These are phyloP conservation scores for Xylaria hypoxylon DNA, from an alignment of 2,329 filamentous ascomycete genomes.

Conservation along the genomic window DNA sequence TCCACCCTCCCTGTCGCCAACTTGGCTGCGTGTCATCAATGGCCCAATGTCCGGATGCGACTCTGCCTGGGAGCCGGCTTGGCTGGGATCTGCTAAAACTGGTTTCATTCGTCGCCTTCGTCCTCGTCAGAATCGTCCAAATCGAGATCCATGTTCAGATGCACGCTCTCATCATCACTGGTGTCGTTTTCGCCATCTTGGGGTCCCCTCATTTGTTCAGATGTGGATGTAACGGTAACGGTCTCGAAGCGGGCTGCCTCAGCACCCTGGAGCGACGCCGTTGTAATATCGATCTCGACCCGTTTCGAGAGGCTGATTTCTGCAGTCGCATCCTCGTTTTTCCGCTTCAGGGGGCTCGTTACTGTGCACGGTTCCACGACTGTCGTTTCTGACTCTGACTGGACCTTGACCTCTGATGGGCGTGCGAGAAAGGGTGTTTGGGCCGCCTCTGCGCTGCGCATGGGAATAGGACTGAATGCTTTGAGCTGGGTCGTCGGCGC, in stretches of 20 bases:
- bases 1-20: constrained; percentile 8
- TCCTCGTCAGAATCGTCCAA: constrained; percentile 54
- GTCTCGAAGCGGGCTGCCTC: constrained; percentile 16
- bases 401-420: constrained; percentile 42
- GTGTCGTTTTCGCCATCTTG: constrained; percentile 58
- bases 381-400: constrained; percentile 35
- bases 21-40: constrained; percentile 2
- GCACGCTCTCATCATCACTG: constrained; percentile 65
- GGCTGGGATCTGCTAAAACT: not conserved
- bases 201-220: not conserved
- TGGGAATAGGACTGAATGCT: constrained; percentile 25
- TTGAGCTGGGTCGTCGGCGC: constrained; percentile 29
- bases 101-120: constrained; percentile 31
- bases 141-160: constrained; percentile 70
- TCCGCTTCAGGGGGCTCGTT: constrained; percentile 55
- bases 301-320: constrained; percentile 54
- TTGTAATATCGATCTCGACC: constrained; percentile 52
- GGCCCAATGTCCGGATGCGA: constrained; percentile 14
- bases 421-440: constrained; percentile 45
- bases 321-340: constrained; percentile 54
- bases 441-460: constrained; percentile 29
- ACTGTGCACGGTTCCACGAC: constrained; percentile 30
- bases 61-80: not conserved
- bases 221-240: not conserved
- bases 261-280: constrained; percentile 28